Conservation (phyloP, 345 rosid species). For the Gossypium ekmanianum region DNA sequence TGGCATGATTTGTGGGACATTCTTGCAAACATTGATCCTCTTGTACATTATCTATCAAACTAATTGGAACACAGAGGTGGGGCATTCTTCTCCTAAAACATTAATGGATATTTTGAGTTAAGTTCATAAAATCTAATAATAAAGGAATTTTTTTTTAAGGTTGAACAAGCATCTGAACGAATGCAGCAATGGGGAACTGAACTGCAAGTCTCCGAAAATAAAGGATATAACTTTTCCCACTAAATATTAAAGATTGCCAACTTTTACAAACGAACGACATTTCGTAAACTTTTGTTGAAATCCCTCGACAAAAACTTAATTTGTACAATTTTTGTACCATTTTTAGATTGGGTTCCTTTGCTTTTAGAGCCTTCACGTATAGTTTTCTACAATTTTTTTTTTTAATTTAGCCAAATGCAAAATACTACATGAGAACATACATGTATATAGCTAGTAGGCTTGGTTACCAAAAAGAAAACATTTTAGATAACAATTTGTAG, state of each 20-base stretch:
- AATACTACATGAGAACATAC: not conserved
- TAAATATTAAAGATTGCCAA: not conserved
- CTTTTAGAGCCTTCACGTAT: not conserved
- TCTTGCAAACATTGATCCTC: constrained; percentile 74
- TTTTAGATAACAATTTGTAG: not conserved
- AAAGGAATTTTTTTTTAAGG: constrained; percentile 34
- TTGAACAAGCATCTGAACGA: constrained; percentile 69
- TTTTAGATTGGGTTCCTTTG: not conserved
- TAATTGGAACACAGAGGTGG: constrained; percentile 85
- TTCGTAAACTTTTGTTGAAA: too few species aligned
- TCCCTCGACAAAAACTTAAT: not conserved
- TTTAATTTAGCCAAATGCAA: not conserved
- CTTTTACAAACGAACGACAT: too few species aligned
- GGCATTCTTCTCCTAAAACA: not conserved
- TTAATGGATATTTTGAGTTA: not conserved
- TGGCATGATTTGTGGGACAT: constrained; percentile 89
- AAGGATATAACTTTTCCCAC: not conserved
- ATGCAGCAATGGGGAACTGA: constrained; percentile 61
- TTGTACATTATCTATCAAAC: constrained; percentile 54
- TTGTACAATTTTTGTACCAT: not conserved
- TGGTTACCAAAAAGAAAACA: not conserved
- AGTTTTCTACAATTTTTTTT: not conserved
- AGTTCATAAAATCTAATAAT: not conserved
- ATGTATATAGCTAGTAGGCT: not conserved
- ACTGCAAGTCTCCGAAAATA: not conserved